Conservation (phyloP, 2,329 filamentous ascomycete genomes). For the Hypoxylon sp. region DNA sequence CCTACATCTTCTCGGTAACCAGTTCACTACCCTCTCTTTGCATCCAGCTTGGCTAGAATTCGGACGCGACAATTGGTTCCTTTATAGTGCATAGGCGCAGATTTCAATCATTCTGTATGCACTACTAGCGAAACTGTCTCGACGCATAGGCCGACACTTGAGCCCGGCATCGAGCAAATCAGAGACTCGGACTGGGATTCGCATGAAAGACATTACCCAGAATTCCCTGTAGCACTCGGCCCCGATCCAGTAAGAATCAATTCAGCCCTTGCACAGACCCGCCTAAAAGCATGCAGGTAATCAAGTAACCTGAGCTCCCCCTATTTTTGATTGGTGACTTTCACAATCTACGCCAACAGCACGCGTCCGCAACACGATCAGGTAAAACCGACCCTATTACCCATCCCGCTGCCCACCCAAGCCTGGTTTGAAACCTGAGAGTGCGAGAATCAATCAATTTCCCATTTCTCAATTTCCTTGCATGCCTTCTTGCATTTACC, state of each 20-base stretch:
- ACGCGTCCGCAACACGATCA: constrained; percentile 54
- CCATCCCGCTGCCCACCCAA: constrained; percentile 28
- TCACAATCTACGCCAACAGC: constrained; percentile 50
- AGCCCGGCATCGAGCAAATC: constrained; percentile 37
- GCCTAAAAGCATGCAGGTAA: constrained; percentile 35
- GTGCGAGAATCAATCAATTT: constrained; percentile 44
- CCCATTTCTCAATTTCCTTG: constrained; percentile 35
- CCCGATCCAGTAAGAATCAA: constrained; percentile 40
- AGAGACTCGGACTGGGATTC: constrained; percentile 33
- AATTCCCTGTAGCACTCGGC: constrained; percentile 42
- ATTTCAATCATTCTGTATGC: constrained; percentile 28
- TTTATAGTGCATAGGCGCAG: constrained; percentile 35
- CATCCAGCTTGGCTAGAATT: constrained; percentile 38
- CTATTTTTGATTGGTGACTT: constrained; percentile 30
- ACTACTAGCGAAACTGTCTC: constrained; percentile 44
- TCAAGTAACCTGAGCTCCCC: constrained; percentile 22
- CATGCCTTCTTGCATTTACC: constrained; percentile 37
- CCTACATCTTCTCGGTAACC: constrained; percentile 27
- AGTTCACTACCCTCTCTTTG: constrained; percentile 36
- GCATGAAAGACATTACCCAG: constrained; percentile 46
- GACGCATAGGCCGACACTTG: constrained; percentile 27
- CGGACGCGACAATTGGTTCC: constrained; percentile 53
- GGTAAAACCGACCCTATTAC: constrained; percentile 19
- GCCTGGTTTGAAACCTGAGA: constrained; percentile 49
- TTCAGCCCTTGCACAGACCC: constrained; percentile 40